Evolutionary conservation across 1,284 basidiomycete genomes (phyloP).

Genomic region (Trichosporon sp.): DNA sequence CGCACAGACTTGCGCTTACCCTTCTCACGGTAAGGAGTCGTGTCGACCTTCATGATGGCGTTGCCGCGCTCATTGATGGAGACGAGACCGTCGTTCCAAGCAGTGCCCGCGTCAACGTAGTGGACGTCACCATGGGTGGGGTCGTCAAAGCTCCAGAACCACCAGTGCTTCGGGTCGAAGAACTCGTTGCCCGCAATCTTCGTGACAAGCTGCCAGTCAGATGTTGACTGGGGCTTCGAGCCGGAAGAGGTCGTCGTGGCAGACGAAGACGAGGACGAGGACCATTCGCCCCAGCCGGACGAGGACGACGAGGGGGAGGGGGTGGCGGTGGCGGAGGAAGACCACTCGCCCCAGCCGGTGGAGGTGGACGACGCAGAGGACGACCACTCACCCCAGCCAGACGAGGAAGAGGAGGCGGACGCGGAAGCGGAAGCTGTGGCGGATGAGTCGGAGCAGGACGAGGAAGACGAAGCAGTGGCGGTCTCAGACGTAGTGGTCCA

Average conservation of each 20-base stretch:
- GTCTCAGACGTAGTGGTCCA: neutral
- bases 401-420: slow-evolving; percentile 16
- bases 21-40: slow-evolving; percentile 60
- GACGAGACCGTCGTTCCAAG: slow-evolving; percentile 48
- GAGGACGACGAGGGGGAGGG: slow-evolving; percentile 21
- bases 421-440: slow-evolving; percentile 14
- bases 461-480: neutral
- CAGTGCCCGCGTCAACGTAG: slow-evolving; percentile 28
- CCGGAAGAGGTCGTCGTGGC: slow-evolving; percentile 18
- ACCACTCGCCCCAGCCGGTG: neutral
- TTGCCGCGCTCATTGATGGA: slow-evolving; percentile 64
- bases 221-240: slow-evolving; percentile 20
- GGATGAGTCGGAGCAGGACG: slow-evolving; percentile 7
- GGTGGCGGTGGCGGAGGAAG: slow-evolving; percentile 2
- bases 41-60: slow-evolving; percentile 79
- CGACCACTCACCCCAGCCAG: slow-evolving; percentile 17
- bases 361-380: slow-evolving; percentile 11
- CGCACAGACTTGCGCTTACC: slow-evolving; percentile 67
- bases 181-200: slow-evolving; percentile 52
- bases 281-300: slow-evolving; percentile 15
- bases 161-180: slow-evolving; percentile 69
- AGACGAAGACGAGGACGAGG: slow-evolving; percentile 11
- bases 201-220: slow-evolving; percentile 36
- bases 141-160: slow-evolving; percentile 66
- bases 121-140: slow-evolving; percentile 69